A percentile compares a stretch with the other conserved stretches of the same genome.
These are phyloP conservation scores for Xerocomus alliaceus DNA, from an alignment of 1,284 basidiomycete species.

Conservation along the genomic window DNA sequence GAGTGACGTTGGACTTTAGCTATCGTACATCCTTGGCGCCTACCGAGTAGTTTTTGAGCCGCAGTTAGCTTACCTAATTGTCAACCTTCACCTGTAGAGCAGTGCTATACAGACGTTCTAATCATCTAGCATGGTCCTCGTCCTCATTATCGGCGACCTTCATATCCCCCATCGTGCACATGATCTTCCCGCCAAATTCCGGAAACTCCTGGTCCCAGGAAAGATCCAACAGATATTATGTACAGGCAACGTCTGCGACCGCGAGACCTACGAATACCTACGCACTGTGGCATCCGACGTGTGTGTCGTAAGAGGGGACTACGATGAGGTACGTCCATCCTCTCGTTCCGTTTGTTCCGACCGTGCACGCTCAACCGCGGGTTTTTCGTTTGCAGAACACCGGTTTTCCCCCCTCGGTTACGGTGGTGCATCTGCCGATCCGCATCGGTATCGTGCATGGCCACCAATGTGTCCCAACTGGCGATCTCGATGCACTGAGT, in stretches of 20 bases:
- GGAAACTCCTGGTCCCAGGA: conserved; percentile 94
- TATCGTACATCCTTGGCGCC: conserved; percentile 3
- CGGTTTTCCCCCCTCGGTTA: conserved; percentile 83
- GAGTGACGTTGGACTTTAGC: conserved; percentile 6
- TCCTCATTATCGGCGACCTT: conserved; percentile 93
- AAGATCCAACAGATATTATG: conserved; percentile 99
- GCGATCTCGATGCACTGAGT: conserved; percentile 88
- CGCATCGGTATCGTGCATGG: conserved; percentile 94
- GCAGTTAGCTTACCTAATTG: conserved; percentile 35
- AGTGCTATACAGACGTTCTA: neutral
- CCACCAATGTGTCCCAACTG: conserved; percentile 92
- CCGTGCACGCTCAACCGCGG: conserved; percentile 15
- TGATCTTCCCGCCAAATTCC: conserved; percentile 95
- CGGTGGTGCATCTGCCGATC: conserved; percentile 86
- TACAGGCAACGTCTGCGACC: conserved; percentile 97
- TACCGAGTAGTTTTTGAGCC: neutral
- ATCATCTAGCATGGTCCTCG: conserved; percentile 66
- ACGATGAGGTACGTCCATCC: conserved; percentile 78
- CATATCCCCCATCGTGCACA: conserved; percentile 90
- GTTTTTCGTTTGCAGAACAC: conserved; percentile 51
- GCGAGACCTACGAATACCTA: conserved; percentile 97
- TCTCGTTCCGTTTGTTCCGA: neutral
- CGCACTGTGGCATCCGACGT: conserved; percentile 96
- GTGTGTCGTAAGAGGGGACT: conserved; percentile 92
- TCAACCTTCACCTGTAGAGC: neutral